These are phyloP conservation scores for Amphicarpaea edgeworthii DNA, from an alignment of 306 rosid genomes.

Conservation along the genomic window DNA sequence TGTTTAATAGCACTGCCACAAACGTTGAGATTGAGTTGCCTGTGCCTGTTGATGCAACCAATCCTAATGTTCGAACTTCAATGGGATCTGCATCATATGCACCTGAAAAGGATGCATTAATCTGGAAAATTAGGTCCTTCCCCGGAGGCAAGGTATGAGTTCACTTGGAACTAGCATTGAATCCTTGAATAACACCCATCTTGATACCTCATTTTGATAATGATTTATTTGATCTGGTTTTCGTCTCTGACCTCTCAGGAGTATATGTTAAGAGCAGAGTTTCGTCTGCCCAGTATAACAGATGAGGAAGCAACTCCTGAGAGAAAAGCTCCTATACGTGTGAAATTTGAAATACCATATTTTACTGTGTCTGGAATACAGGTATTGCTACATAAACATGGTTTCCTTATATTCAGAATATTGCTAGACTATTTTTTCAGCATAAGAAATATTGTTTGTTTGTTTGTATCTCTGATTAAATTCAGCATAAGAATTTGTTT, in stretches of 20 bases:
- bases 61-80: slow-evolving; percentile 91
- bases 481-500: slow-evolving; percentile 31
- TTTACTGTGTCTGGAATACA: slow-evolving; percentile 94
- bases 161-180: slow-evolving; percentile 37
- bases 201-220: background rate
- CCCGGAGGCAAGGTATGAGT: slow-evolving; percentile 95
- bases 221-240: background rate
- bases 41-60: slow-evolving; percentile 89
- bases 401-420: slow-evolving; percentile 32
- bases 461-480: slow-evolving; percentile 30
- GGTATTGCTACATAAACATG: slow-evolving; percentile 53
- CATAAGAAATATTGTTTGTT: slow-evolving; percentile 7
- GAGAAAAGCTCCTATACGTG: slow-evolving; percentile 92
- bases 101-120: slow-evolving; percentile 88
- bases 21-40: slow-evolving; percentile 95
- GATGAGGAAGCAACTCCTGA: slow-evolving; percentile 86
- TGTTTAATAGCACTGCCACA: slow-evolving; percentile 85
- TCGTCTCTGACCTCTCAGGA: slow-evolving; percentile 59
- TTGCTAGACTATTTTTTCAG: slow-evolving; percentile 19
- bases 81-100: slow-evolving; percentile 99
- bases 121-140: slow-evolving; percentile 95
- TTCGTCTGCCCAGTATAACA: slow-evolving; percentile 78
- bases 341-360: slow-evolving; percentile 94
- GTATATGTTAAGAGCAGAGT: slow-evolving; percentile 90
- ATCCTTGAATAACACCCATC: slow-evolving; percentile 28